A percentile compares a stretch with the other conserved stretches of the same genome.
Evolutionary conservation across 768 basidiomycete species (phyloP).

Genomic region (Russula dissimulans): DNA sequence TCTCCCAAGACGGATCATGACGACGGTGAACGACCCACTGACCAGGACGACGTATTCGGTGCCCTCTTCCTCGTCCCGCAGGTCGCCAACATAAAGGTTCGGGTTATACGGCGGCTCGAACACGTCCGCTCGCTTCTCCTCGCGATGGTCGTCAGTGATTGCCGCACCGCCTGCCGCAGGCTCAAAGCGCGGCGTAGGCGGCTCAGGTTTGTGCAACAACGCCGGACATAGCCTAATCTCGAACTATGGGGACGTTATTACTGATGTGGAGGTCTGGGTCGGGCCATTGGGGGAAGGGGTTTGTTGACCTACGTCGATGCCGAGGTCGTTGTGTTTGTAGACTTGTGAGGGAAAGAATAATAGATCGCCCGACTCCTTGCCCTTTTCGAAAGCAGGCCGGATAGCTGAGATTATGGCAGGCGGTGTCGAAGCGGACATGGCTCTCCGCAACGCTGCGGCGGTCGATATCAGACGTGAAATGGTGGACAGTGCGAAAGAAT

Average conservation of each 20-base stretch:
- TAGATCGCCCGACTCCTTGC: slow-evolving; percentile 54
- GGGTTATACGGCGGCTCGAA: slow-evolving; percentile 82
- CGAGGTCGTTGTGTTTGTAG: slow-evolving; percentile 48
- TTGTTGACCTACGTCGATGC: slow-evolving; percentile 47
- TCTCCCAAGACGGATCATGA: background rate
- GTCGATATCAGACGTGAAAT: slow-evolving; percentile 7
- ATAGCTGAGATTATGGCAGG: slow-evolving; percentile 43
- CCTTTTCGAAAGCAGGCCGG: slow-evolving; percentile 47
- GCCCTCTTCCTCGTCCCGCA: slow-evolving; percentile 50
- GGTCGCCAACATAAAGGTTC: slow-evolving; percentile 66
- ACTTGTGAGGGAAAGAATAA: slow-evolving; percentile 72
- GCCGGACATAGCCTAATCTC: slow-evolving; percentile 82
- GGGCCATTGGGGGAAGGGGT: too few relatives aligned
- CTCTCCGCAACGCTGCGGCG: background rate
- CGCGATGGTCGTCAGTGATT: slow-evolving; percentile 19
- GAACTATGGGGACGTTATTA: slow-evolving; percentile 43
- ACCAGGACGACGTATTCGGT: slow-evolving; percentile 66
- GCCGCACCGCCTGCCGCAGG: background rate
- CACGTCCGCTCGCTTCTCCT: slow-evolving; percentile 44
- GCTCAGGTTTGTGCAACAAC: slow-evolving; percentile 63
- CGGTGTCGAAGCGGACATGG: slow-evolving; percentile 3
- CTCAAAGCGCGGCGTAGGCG: slow-evolving; percentile 37
- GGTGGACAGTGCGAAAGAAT: background rate
- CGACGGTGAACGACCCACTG: slow-evolving; percentile 20
- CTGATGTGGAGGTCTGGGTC: background rate